Evolutionary conservation across 2,329 filamentous ascomycete species (phyloP).

Genomic region (Cytospora piceae): DNA sequence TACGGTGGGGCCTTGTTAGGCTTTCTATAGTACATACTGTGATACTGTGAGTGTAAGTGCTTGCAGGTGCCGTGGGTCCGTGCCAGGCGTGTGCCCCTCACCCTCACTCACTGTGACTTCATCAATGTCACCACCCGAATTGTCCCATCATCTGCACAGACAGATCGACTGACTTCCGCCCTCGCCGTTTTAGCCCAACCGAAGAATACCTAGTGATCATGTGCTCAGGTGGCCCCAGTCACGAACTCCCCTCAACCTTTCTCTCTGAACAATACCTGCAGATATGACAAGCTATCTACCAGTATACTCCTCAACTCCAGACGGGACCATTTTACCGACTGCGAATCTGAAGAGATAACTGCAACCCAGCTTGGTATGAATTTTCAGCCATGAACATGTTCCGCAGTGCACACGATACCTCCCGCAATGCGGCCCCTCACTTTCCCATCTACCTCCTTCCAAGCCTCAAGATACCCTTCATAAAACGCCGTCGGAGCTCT

Average conservation of each 20-base stretch:
- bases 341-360: background rate
- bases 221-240: conserved; percentile 1
- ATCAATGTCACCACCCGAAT: background rate
- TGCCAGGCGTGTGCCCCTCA: background rate
- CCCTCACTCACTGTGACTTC: conserved; percentile 1
- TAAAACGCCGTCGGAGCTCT: conserved; percentile 42
- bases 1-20: background rate
- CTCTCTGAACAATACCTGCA: background rate
- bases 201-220: background rate
- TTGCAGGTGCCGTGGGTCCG: background rate
- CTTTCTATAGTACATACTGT: background rate
- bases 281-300: background rate
- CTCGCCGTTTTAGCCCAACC: background rate
- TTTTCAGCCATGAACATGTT: conserved; percentile 16
- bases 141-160: background rate
- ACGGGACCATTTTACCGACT: background rate
- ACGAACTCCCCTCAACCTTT: background rate
- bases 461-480: conserved; percentile 53
- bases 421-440: conserved; percentile 17
- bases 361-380: background rate
- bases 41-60: too few relatives aligned
- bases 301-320: background rate
- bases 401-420: conserved; percentile 5
- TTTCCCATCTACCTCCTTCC: conserved; percentile 59
- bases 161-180: background rate